phyloP scores from a whole-genome alignment of 2,329 filamentous ascomycete species.

The Colletotrichum trifolii region DNA sequence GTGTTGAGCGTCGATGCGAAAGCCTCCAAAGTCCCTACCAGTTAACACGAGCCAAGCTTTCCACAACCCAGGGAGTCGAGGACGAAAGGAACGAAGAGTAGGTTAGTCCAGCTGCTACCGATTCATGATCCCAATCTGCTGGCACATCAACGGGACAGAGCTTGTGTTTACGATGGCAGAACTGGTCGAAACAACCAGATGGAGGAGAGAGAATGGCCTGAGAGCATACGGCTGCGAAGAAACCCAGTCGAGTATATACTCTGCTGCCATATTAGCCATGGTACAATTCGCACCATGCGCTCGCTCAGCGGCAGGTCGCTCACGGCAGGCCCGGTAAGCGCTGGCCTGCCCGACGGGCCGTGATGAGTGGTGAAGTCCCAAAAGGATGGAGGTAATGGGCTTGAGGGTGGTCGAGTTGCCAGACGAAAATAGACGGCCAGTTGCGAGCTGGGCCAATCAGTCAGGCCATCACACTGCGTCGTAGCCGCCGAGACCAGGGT shows the following conservation, averaged over 20 bases:
- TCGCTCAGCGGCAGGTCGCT: conserved; percentile 15
- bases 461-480: conserved; percentile 46
- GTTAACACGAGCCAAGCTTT: neutral
- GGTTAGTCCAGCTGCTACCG: conserved; percentile 26
- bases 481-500: conserved; percentile 38
- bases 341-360: conserved; percentile 25
- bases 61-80: conserved; percentile 14
- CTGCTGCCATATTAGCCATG: conserved; percentile 10
- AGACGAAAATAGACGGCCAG: conserved; percentile 35
- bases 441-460: conserved; percentile 43
- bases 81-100: conserved; percentile 28
- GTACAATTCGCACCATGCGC: conserved; percentile 2
- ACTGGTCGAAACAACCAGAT: conserved; percentile 13
- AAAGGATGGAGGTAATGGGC: conserved; percentile 29
- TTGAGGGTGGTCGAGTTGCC: conserved; percentile 19
- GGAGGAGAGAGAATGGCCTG: conserved; percentile 15
- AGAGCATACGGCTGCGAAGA: conserved; percentile 16
- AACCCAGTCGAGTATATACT: conserved; percentile 36
- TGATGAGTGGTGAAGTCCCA: conserved; percentile 32
- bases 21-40: conserved; percentile 6
- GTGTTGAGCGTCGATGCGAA: conserved; percentile 20
- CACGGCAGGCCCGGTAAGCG: conserved; percentile 35
- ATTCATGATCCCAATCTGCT: conserved; percentile 31
- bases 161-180: conserved; percentile 16
- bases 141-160: conserved; percentile 21